Percentiles rank a stretch among this genome's conserved stretches.
Conservation (phyloP, 805 yeast genomes). For the Clavispora vitiphila region DNA sequence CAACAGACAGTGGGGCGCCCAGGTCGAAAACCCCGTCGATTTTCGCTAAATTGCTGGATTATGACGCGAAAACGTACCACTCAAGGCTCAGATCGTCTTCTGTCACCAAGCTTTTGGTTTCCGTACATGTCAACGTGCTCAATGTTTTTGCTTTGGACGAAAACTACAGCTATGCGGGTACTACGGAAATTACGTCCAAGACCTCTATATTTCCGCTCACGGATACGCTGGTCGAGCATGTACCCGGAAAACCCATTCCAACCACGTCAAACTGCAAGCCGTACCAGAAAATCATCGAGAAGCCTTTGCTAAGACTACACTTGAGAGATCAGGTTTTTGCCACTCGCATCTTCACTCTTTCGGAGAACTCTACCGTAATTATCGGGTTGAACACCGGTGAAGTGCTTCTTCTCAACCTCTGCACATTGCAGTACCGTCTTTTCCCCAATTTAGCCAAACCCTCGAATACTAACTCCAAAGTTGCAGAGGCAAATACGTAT, state of each 20-base stretch:
- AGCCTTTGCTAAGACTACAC: constrained; percentile 41
- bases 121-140: constrained; percentile 47
- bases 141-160: constrained; percentile 40
- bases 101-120: constrained; percentile 34
- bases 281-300: constrained; percentile 35
- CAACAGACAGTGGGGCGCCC: neutral
- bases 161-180: constrained; percentile 18
- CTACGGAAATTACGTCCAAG: constrained; percentile 16
- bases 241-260: neutral
- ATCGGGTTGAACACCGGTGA: constrained; percentile 69
- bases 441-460: constrained; percentile 34
- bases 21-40: constrained; percentile 2
- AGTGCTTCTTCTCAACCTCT: constrained; percentile 54
- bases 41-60: constrained; percentile 26
- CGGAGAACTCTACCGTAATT: constrained; percentile 43
- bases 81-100: constrained; percentile 24
- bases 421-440: constrained; percentile 38
- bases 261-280: constrained; percentile 4
- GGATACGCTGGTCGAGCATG: constrained; percentile 10
- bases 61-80: constrained; percentile 26
- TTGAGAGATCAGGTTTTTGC: constrained; percentile 32
- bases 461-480: constrained; percentile 18
- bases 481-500: constrained; percentile 21
- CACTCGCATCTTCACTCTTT: constrained; percentile 33
- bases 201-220: constrained; percentile 18